phyloP scores from a whole-genome alignment of 108 stramenopile genomes.

The Fragilaria radians region DNA sequence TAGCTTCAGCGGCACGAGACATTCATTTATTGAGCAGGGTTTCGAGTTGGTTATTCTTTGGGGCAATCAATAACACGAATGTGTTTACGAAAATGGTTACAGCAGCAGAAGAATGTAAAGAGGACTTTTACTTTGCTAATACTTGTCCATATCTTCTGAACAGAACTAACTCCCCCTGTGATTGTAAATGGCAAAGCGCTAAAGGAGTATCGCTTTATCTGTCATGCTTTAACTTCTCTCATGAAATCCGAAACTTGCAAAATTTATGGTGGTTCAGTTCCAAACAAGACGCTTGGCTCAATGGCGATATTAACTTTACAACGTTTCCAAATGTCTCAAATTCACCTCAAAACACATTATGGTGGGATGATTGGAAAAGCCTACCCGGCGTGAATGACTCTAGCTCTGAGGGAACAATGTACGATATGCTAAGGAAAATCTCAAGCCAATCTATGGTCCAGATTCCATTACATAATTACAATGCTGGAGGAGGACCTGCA shows the following conservation, averaged over 20 bases:
- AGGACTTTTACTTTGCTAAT: not conserved
- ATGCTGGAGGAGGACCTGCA: not conserved
- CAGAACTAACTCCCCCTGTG: constrained; percentile 14
- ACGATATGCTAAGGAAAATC: constrained; percentile 7
- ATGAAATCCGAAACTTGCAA: constrained; percentile 18
- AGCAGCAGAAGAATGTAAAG: constrained; percentile 37
- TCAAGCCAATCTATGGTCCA: constrained; percentile 12
- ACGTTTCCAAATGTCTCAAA: constrained; percentile 15
- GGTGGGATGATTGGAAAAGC: constrained; percentile 20
- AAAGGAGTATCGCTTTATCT: not conserved
- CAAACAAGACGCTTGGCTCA: constrained; percentile 9
- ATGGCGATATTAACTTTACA: constrained; percentile 20
- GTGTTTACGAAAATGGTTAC: constrained; percentile 8
- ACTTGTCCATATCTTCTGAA: constrained; percentile 3
- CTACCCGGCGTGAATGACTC: constrained; percentile 16
- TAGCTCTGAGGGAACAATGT: constrained; percentile 19
- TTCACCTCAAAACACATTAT: constrained; percentile 22
- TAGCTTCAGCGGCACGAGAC: constrained; percentile 16
- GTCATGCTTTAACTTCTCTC: constrained; percentile 7
- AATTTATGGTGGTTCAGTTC: constrained; percentile 14
- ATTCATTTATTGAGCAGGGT: constrained; percentile 26
- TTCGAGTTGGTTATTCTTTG: constrained; percentile 36
- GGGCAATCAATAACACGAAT: constrained; percentile 15
- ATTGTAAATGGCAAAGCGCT: constrained; percentile 37
- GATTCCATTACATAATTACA: constrained; percentile 28